Evolutionary conservation across 352 stramenopile genomes (phyloP).

Genomic region (Aphanomyces cochlioides): DNA sequence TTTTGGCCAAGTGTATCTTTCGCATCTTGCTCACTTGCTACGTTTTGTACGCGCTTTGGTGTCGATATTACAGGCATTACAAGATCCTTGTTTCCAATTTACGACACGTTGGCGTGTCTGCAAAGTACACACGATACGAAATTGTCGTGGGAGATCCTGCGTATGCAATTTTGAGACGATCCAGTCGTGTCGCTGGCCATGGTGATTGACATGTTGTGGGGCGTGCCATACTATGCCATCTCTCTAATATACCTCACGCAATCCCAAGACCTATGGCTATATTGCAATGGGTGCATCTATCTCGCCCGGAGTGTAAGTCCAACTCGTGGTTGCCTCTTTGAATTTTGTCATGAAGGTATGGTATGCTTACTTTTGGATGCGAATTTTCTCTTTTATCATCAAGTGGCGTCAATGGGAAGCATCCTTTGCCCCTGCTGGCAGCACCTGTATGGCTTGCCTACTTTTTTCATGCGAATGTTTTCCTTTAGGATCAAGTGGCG

Average conservation of each 20-base stretch:
- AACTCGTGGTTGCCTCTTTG: neutral
- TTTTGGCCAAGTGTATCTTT: neutral
- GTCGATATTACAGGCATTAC: neutral
- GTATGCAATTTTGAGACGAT: neutral
- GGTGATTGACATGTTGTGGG: constrained; percentile 24
- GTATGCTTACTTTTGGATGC: constrained; percentile 21
- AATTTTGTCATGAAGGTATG: constrained; percentile 6
- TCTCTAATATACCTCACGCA: constrained; percentile 6
- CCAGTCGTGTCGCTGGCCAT: constrained; percentile 17
- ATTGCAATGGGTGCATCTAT: neutral
- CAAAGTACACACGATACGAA: neutral
- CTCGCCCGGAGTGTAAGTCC: constrained; percentile 8
- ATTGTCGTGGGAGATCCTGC: constrained; percentile 23
- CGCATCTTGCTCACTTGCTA: neutral
- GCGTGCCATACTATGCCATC: constrained; percentile 8
- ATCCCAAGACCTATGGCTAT: neutral
- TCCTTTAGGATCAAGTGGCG: neutral
- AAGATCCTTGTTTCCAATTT: neutral
- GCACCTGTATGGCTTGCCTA: too few relatives aligned
- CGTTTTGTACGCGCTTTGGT: neutral
- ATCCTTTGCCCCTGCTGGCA: too few relatives aligned
- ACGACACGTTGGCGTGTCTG: neutral
- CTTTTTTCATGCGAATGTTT: neutral
- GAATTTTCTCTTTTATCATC: neutral
- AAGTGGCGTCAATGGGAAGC: constrained; percentile 8